Evolutionary conservation across 306 rosid genomes (phyloP).

Genomic region (Begonia masoniana): DNA sequence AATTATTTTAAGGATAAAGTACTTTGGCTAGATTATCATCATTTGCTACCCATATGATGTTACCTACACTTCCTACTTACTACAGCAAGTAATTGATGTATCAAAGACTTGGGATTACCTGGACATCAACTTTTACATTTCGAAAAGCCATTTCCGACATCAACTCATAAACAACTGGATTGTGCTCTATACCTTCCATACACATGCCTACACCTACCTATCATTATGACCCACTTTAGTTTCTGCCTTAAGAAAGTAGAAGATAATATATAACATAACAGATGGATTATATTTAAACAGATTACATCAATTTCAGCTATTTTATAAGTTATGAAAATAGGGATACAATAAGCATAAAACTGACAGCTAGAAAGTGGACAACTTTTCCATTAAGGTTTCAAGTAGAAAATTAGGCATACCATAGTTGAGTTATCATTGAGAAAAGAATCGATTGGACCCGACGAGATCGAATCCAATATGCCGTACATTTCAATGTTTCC

Average conservation of each 20-base stretch:
- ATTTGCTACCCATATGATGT: no score
- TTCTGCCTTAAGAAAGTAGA: conserved; percentile 1
- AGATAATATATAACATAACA: no score
- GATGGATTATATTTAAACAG: no score
- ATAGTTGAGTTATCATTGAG: conserved; percentile 72
- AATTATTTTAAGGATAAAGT: no score
- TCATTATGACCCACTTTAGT: conserved; percentile 8
- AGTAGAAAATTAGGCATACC: conserved; percentile 29
- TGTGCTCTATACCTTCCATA: conserved; percentile 98
- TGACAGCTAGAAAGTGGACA: no score
- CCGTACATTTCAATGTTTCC: conserved; percentile 99
- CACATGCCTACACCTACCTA: conserved; percentile 98
- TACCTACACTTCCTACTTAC: neutral
- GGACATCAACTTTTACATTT: conserved; percentile 46
- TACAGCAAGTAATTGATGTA: neutral
- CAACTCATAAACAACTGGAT: conserved; percentile 75
- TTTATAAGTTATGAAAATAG: no score
- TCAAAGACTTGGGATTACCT: conserved; percentile 28
- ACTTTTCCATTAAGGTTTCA: no score
- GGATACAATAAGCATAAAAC: no score
- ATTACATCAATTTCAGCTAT: no score
- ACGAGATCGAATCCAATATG: conserved; percentile 54
- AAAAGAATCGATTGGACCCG: conserved; percentile 87
- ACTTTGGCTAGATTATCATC: no score
- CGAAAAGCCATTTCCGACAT: conserved; percentile 95